Percentiles rank a stretch among this genome's conserved stretches.
Conservation (phyloP, 352 stramenopile genomes). For the Globisporangium abappressorium region DNA sequence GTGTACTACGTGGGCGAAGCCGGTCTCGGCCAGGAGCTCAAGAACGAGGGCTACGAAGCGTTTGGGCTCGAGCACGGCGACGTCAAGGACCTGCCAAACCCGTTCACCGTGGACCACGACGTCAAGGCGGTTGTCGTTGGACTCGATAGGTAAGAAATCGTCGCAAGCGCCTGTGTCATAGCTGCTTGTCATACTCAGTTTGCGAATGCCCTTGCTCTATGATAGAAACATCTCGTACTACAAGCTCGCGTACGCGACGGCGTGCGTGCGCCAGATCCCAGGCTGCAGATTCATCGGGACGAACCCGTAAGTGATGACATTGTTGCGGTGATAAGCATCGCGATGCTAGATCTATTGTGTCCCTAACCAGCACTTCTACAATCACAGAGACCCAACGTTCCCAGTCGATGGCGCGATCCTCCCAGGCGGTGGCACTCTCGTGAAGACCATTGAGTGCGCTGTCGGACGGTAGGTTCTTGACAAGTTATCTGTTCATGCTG, state of each 20-base stretch:
- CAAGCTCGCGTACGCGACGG: constrained; percentile 81
- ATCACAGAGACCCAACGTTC: constrained; percentile 65
- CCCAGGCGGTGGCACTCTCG: constrained; percentile 63
- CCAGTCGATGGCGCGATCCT: constrained; percentile 70
- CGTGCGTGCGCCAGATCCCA: constrained; percentile 65
- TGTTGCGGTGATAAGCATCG: no score
- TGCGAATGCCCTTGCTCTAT: background rate
- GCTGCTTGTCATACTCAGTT: background rate
- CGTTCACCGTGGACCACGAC: constrained; percentile 65
- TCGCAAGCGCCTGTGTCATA: background rate
- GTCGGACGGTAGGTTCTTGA: constrained; percentile 52
- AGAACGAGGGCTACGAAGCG: constrained; percentile 59
- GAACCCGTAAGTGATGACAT: constrained; percentile 53
- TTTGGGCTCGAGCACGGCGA: constrained; percentile 70
- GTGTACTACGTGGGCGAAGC: constrained; percentile 84
- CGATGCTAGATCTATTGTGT: background rate
- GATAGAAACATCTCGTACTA: constrained; percentile 76
- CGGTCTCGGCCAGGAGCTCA: constrained; percentile 64
- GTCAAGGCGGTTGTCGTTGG: constrained; percentile 81
- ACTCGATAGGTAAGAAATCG: constrained; percentile 51
- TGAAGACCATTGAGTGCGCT: constrained; percentile 64
- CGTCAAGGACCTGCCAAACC: constrained; percentile 60
- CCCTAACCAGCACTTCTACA: background rate
- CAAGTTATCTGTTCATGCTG: background rate
- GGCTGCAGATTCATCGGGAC: constrained; percentile 80